These are phyloP conservation scores for Tulasnella sp. DNA, from an alignment of 768 basidiomycete species.

Conservation along the genomic window DNA sequence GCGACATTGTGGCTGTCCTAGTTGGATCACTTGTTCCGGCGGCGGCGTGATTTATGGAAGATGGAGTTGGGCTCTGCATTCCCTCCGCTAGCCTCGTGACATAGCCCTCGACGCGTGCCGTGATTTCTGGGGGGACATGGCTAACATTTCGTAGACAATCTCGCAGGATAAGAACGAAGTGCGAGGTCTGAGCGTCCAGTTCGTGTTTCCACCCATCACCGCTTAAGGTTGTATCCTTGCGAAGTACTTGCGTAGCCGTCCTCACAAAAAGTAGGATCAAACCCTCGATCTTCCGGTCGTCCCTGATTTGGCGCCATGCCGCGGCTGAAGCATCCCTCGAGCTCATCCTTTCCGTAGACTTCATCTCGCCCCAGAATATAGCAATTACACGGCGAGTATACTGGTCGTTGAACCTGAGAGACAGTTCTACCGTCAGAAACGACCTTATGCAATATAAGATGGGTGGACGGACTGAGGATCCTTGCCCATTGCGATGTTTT, in stretches of 20 bases:
- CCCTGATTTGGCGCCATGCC: constrained; percentile 63
- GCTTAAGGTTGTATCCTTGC: constrained; percentile 75
- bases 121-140: constrained; percentile 75
- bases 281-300: constrained; percentile 94
- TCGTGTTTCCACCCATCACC: constrained; percentile 84
- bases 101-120: constrained; percentile 73
- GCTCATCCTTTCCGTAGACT: background rate
- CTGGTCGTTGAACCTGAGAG: constrained; percentile 72
- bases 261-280: constrained; percentile 94
- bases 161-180: constrained; percentile 75
- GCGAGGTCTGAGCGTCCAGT: constrained; percentile 81
- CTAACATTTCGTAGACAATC: constrained; percentile 63
- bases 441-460: too few relatives aligned
- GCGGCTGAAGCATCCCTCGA: background rate
- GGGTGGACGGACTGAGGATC: constrained; percentile 60
- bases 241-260: constrained; percentile 73
- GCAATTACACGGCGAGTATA: constrained; percentile 82
- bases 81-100: constrained; percentile 65
- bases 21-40: background rate
- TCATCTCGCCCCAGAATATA: constrained; percentile 59
- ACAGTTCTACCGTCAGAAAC: background rate
- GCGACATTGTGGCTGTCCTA: background rate
- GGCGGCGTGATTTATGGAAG: constrained; percentile 31
- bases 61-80: constrained; percentile 33
- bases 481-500: constrained; percentile 88